phyloP scores from a whole-genome alignment of 768 basidiomycete species.

The Rhizopogon rudus region DNA sequence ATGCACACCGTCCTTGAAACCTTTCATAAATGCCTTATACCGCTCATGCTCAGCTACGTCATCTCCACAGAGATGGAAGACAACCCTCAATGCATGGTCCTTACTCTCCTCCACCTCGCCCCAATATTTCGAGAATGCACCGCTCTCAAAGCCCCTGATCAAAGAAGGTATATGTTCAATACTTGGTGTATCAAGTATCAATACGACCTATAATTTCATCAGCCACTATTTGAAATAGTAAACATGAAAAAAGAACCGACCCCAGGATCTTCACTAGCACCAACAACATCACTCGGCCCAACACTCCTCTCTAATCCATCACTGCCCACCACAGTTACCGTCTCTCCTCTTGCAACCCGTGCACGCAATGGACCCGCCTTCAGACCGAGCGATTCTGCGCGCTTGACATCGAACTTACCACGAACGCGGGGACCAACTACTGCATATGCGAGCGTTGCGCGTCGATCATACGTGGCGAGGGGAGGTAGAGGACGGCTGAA shows the following conservation, averaged over 20 bases:
- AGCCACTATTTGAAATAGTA: no score
- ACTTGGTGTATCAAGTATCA: not conserved
- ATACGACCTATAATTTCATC: not conserved
- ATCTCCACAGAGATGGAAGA: slow-evolving; percentile 71
- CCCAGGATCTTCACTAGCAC: not conserved
- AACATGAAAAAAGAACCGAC: not conserved
- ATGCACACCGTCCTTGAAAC: slow-evolving; percentile 54
- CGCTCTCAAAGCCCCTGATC: slow-evolving; percentile 41
- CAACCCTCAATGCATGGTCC: slow-evolving; percentile 39
- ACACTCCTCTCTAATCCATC: not conserved
- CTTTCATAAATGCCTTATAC: slow-evolving; percentile 70
- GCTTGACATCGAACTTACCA: slow-evolving; percentile 62
- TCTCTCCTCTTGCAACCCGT: slow-evolving; percentile 58
- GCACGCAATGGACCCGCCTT: slow-evolving; percentile 54
- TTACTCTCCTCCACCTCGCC: slow-evolving; percentile 36
- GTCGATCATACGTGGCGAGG: slow-evolving; percentile 5
- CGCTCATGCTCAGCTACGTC: slow-evolving; percentile 63
- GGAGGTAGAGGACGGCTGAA: slow-evolving; percentile 14
- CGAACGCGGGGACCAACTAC: slow-evolving; percentile 49
- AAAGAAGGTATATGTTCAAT: slow-evolving; percentile 29
- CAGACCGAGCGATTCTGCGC: slow-evolving; percentile 46
- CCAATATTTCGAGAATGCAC: slow-evolving; percentile 45
- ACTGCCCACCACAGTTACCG: slow-evolving; percentile 36
- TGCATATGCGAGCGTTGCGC: slow-evolving; percentile 44
- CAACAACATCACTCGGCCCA: not conserved